phyloP scores from a whole-genome alignment of 2,329 filamentous ascomycete species.

The Penicillium fuscoglaucum region DNA sequence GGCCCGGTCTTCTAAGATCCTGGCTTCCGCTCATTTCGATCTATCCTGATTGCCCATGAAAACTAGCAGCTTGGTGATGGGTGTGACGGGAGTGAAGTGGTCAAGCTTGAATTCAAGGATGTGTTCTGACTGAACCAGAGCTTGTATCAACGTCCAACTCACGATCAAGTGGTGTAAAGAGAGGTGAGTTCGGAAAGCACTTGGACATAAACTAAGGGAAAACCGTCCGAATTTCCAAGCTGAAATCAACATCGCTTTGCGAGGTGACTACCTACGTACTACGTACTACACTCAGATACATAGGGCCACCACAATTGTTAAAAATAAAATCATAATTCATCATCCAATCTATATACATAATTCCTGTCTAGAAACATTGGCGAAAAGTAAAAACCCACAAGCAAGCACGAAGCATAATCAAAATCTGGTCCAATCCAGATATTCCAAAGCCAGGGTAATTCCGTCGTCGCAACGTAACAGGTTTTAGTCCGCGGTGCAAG shows the following conservation, averaged over 20 bases:
- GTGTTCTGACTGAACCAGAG: too few species aligned
- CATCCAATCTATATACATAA: slow-evolving; percentile 14
- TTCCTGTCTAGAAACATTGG: neutral
- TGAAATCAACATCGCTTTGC: neutral
- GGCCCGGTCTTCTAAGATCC: too few species aligned
- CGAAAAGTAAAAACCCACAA: neutral
- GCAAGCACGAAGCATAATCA: neutral
- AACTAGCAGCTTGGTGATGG: too few species aligned
- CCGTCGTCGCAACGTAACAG: neutral
- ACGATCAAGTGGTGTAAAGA: too few species aligned
- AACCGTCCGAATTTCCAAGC: neutral
- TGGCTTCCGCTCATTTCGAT: too few species aligned
- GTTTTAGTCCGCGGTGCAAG: neutral
- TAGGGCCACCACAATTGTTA: neutral
- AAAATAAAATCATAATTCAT: slow-evolving; percentile 20
- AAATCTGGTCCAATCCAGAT: neutral
- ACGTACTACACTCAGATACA: neutral
- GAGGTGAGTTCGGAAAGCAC: neutral
- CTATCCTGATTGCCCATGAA: too few species aligned
- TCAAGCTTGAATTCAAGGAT: too few species aligned
- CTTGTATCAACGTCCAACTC: too few species aligned
- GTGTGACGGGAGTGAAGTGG: too few species aligned
- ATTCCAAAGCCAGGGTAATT: slow-evolving; percentile 6
- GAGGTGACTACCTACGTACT: neutral
- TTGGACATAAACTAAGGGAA: neutral